Evolutionary conservation across 106 monocot species (phyloP).

Genomic region (Agapanthus africanus): DNA sequence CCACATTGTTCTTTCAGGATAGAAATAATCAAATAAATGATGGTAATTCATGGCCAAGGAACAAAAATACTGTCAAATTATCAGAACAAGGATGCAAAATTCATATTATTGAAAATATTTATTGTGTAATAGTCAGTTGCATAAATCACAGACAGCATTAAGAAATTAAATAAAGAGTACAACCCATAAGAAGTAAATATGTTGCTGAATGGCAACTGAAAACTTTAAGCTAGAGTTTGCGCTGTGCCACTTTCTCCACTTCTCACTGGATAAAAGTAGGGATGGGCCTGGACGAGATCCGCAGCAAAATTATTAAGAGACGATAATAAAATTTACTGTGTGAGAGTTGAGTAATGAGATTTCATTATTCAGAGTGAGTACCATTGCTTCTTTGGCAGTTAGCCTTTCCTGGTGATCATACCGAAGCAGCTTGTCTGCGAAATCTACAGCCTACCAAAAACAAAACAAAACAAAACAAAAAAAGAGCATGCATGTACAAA

Average conservation of each 20-base stretch:
- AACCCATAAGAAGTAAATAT: background rate
- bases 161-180: background rate
- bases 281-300: conserved; percentile 46
- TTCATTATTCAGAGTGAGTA: conserved; percentile 16
- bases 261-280: conserved; percentile 75
- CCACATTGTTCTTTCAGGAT: too few relatives aligned
- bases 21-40: too few relatives aligned
- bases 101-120: background rate
- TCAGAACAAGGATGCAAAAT: background rate
- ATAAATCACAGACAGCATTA: background rate
- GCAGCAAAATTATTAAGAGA: background rate
- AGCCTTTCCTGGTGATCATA: conserved; percentile 93
- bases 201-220: background rate
- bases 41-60: too few relatives aligned
- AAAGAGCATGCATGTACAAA: background rate
- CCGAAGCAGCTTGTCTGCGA: conserved; percentile 70
- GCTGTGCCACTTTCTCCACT: conserved; percentile 51
- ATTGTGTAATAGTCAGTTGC: background rate
- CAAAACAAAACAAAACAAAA: background rate
- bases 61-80: too few relatives aligned
- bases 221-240: conserved; percentile 15
- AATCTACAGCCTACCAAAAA: conserved; percentile 66
- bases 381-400: conserved; percentile 97
- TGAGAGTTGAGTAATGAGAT: background rate
- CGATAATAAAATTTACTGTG: background rate